A percentile compares a stretch with the other conserved stretches of the same genome.
These are phyloP conservation scores for Hyaloscypha finlandica DNA, from an alignment of 495 filamentous ascomycete species.

Conservation along the genomic window DNA sequence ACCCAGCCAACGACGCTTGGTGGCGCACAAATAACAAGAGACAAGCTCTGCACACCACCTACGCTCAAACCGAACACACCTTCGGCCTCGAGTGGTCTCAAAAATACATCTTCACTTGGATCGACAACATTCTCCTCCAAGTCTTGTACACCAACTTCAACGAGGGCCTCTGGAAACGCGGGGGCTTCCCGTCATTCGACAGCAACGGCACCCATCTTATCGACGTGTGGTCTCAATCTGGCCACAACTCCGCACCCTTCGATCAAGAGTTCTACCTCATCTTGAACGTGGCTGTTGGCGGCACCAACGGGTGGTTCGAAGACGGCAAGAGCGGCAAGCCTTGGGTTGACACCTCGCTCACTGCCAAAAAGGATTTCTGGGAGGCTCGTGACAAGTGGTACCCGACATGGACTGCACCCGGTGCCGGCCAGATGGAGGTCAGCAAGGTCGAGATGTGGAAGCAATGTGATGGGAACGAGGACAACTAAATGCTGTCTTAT, in stretches of 20 bases:
- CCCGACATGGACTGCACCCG: slow-evolving; percentile 65
- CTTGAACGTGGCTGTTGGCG: slow-evolving; percentile 78
- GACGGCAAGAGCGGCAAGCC: slow-evolving; percentile 72
- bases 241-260: slow-evolving; percentile 68
- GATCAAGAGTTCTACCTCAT: slow-evolving; percentile 83
- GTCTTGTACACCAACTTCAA: slow-evolving; percentile 80
- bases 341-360: slow-evolving; percentile 69
- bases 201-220: slow-evolving; percentile 67
- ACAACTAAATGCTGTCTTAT: background rate
- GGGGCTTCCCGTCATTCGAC: slow-evolving; percentile 69
- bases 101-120: slow-evolving; percentile 85
- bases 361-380: slow-evolving; percentile 76
- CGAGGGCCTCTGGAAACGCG: slow-evolving; percentile 68
- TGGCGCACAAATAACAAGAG: slow-evolving; percentile 79
- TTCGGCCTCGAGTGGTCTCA: slow-evolving; percentile 86
- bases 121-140: slow-evolving; percentile 77
- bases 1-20: slow-evolving; percentile 62
- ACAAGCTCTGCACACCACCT: slow-evolving; percentile 74
- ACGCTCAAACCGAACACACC: slow-evolving; percentile 64
- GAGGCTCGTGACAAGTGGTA: slow-evolving; percentile 64
- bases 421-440: slow-evolving; percentile 66
- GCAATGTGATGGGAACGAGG: slow-evolving; percentile 61
- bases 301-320: slow-evolving; percentile 84
- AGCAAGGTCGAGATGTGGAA: slow-evolving; percentile 80
- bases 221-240: slow-evolving; percentile 70